phyloP scores from a whole-genome alignment of 805 yeast species.

The Kuraishia ogatae region DNA sequence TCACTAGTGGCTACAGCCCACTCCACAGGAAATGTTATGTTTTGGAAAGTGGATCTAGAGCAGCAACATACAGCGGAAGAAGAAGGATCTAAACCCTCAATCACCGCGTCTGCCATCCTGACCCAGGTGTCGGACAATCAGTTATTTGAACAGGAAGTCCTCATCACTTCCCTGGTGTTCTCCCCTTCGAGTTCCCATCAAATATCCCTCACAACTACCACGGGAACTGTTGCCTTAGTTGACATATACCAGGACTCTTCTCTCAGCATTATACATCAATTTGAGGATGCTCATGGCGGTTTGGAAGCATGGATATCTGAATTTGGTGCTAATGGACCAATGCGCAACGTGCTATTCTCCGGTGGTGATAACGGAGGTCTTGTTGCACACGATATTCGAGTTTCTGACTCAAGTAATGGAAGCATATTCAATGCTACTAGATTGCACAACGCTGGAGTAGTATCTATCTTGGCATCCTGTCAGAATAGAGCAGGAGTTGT shows the following conservation, averaged over 20 bases:
- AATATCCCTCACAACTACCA: slow-evolving; percentile 54
- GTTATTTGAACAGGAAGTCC: slow-evolving; percentile 35
- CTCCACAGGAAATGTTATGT: slow-evolving; percentile 64
- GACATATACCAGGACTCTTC: slow-evolving; percentile 16
- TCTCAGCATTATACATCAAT: slow-evolving; percentile 10
- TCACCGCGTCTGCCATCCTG: slow-evolving; percentile 12
- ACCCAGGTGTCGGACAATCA: slow-evolving; percentile 24
- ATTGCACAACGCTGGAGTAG: slow-evolving; percentile 87
- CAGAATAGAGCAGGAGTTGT: slow-evolving; percentile 19
- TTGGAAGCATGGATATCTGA: slow-evolving; percentile 88
- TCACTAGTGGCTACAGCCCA: slow-evolving; percentile 54
- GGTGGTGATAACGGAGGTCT: slow-evolving; percentile 88
- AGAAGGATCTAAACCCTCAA: neutral
- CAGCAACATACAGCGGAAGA: too few species aligned
- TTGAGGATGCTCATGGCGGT: slow-evolving; percentile 38
- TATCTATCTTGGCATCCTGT: slow-evolving; percentile 55
- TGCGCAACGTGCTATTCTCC: slow-evolving; percentile 54
- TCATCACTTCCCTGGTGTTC: slow-evolving; percentile 61
- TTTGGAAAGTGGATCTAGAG: slow-evolving; percentile 44
- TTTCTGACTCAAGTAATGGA: slow-evolving; percentile 20
- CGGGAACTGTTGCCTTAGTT: slow-evolving; percentile 48
- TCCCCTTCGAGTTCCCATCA: slow-evolving; percentile 30
- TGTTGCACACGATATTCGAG: slow-evolving; percentile 62
- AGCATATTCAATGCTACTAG: slow-evolving; percentile 31
- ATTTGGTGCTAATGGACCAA: slow-evolving; percentile 48